Base-by-base conservation (phyloP, 768 basidiomycete genomes). In the Tylopilus vinaceipallidus region DNA sequence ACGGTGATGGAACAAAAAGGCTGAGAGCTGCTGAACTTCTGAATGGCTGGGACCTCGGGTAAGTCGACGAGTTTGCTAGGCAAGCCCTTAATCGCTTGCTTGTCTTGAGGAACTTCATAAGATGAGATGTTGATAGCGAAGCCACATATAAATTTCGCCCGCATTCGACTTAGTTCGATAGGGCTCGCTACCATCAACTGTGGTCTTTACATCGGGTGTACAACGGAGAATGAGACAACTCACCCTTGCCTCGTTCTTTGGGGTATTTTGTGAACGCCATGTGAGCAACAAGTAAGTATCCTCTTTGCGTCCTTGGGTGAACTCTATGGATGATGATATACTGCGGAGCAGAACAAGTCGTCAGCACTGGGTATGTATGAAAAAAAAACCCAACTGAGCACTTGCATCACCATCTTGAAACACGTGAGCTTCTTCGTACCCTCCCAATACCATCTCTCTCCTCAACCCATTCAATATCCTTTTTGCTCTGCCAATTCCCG, bases 321-420 rank as follows among this genome's bases (percentile, higher is more conserved):
- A 98, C 88, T 19, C 97, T 86, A 61, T 95, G 92, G 14, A 98
- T 73, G 38, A 88, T 81, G 55, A 98, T 95, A 70, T 99, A 98
- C 93, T 98, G 64, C 20, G 3, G 16, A 3, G 19, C n/a, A 32
- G 35, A 42, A 23, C 9, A 38, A 13, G 42, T 29, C 27, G 46
- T 57, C 33, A 56, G 49, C 23, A 39, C 27, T 33, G 22, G 2
- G 24, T 19, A 22, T 30, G 8, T 45, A 16, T 26, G 17, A 47
- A 24, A 36, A 23, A 45, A 23, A 33, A 41, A 12, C 8, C n/a
- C 14, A 40, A 22, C 0, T 3, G 22, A 22, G 16, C 22, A 81
- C 88, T 70, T 65, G 90, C 95, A 66, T 98, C 85, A 55, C 90
- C 93, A 66, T 98, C 97, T 66, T 98, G 93, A 61, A 95, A 95